phyloP scores from a whole-genome alignment of 306 rosid species.

The Cucurbita pepo region DNA sequence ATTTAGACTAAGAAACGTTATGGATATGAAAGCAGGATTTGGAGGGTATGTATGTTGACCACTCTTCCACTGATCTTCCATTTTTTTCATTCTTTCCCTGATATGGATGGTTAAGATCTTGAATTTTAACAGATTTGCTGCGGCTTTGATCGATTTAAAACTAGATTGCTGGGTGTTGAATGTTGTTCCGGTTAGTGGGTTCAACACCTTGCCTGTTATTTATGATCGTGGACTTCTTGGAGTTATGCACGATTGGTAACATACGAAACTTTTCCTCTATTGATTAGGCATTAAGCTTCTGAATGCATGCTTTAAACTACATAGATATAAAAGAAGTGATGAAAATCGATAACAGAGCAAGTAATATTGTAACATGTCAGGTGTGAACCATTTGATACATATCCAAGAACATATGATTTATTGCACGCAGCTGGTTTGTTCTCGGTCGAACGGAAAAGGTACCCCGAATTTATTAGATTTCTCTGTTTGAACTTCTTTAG shows the following conservation, averaged over 20 bases:
- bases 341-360: conserved; percentile 8
- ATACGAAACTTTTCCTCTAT: neutral
- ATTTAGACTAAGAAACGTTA: conserved; percentile 45
- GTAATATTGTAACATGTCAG: conserved; percentile 17
- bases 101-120: conserved; percentile 12
- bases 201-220: conserved; percentile 67
- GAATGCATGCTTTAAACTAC: neutral
- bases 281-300: neutral
- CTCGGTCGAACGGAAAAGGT: conserved; percentile 66
- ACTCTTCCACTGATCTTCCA: neutral
- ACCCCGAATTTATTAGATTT: neutral
- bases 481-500: neutral
- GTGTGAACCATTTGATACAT: conserved; percentile 95
- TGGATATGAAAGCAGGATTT: conserved; percentile 88
- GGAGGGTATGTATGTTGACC: conserved; percentile 52
- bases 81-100: neutral
- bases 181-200: conserved; percentile 64
- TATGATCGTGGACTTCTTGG: conserved; percentile 87
- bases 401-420: conserved; percentile 83
- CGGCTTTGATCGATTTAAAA: conserved; percentile 37
- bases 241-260: conserved; percentile 82
- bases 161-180: conserved; percentile 79
- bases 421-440: conserved; percentile 74
- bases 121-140: conserved; percentile 59
- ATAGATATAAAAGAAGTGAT: neutral